Conservation (phyloP, 305 asterid species). For the Solanum chacoense region DNA sequence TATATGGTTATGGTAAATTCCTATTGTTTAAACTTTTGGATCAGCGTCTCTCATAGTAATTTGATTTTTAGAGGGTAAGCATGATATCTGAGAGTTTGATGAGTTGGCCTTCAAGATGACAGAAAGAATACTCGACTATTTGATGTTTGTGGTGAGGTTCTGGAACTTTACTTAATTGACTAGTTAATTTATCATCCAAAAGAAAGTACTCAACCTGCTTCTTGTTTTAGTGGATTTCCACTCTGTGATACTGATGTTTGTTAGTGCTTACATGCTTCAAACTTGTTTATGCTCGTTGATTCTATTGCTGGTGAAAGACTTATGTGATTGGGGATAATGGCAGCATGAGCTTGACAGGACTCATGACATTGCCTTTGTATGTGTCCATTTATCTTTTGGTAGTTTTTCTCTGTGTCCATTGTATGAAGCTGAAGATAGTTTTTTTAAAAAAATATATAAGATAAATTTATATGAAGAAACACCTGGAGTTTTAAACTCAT, state of each 20-base stretch:
- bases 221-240: neutral
- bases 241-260: neutral
- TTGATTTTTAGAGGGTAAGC: neutral
- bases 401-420: neutral
- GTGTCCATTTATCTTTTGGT: neutral
- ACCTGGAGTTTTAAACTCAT: neutral
- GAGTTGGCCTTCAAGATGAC: neutral
- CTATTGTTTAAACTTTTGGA: neutral
- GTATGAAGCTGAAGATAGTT: neutral
- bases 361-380: neutral
- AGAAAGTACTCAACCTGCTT: neutral
- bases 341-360: neutral
- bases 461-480: neutral
- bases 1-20: neutral
- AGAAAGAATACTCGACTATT: neutral
- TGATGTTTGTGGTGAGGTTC: neutral
- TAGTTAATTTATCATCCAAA: neutral
- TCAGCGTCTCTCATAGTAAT: neutral
- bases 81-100: neutral
- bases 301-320: neutral
- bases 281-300: neutral
- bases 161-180: neutral
- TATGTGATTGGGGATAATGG: neutral
- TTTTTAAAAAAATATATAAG: neutral
- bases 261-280: neutral